Base-by-base conservation (phyloP, 2,329 filamentous ascomycete genomes). In the Dendryphion nanum region DNA sequence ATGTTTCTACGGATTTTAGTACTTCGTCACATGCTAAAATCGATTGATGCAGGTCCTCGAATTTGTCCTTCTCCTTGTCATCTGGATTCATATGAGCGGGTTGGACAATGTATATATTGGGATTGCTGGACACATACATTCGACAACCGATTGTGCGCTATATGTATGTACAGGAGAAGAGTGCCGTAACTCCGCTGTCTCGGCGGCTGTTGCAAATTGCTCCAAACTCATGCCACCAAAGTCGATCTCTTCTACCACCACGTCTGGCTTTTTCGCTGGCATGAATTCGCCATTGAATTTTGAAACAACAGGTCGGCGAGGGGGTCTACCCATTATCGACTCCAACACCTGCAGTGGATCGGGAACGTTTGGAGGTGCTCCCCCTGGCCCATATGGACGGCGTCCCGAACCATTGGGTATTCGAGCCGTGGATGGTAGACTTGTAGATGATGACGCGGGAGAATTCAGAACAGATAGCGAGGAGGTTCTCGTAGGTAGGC, bases 1-100 rank as follows among this genome's bases (percentile, higher is more conserved):
- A 97, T 20, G 81, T 83, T 69, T 98, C 91, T 38, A 98, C 93
- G 0, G 90, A 95, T 65, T 83, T 86, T 31, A 97, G 77, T 35
- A 97, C 88, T 61, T 95, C 86, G 66, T 98, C 93, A 69, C 91
- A 98, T 35, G 88, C 86, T 28, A 75, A 57, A 55, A 98, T 97
- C 4, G 90, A 94, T 55, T 79, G 81, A 67, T 97, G 93, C 29
- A 98, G 75, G 40, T 94, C 89, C 64, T 96, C 85, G 54, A 95
- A 95, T 57, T 85, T 90, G 56, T 84, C 75, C 63, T 85, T 87
- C 50, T 95, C 88, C 48, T 78, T 78, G 64, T 93, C 85, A 63
- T 89, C 88, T 73, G 64, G 51, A 58, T 34, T 49, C 48, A 56
- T 46, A 57, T 61, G 51, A 56, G 57, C 55, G 48, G 47, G 40